Evolutionary conservation across 768 basidiomycete genomes (phyloP).

Genomic region (Botryobasidium botryosum): DNA sequence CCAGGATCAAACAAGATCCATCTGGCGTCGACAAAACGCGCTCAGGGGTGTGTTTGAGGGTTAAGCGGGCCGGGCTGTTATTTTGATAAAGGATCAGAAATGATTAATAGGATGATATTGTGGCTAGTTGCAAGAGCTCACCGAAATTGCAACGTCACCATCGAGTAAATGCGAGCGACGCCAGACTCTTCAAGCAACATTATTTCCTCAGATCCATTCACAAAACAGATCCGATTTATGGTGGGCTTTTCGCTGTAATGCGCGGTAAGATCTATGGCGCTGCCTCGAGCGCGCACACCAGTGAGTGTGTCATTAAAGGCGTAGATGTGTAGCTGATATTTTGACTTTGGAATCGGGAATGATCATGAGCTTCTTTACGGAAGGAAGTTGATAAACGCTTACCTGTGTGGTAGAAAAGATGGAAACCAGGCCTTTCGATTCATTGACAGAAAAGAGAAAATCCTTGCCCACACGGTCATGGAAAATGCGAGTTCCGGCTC

Average conservation of each 20-base stretch:
- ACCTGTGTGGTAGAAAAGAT: not conserved
- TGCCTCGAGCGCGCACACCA: not conserved
- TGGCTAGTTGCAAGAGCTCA: not conserved
- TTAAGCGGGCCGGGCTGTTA: not conserved
- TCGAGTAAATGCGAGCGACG: not conserved
- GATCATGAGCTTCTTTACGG: too few species aligned
- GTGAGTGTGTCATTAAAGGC: not conserved
- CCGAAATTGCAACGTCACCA: not conserved
- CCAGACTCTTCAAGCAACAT: not conserved
- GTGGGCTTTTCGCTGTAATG: not conserved
- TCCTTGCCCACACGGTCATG: not conserved
- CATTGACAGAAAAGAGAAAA: slow-evolving; percentile 1
- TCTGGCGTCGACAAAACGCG: not conserved
- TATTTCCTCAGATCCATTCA: not conserved
- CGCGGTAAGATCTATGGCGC: not conserved
- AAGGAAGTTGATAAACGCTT: too few species aligned
- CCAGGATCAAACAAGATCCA: not conserved
- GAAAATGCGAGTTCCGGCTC: not conserved
- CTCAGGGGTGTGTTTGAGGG: not conserved
- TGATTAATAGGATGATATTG: not conserved
- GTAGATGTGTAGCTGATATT: not conserved
- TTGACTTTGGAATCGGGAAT: not conserved
- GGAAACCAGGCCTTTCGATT: not conserved
- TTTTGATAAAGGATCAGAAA: not conserved
- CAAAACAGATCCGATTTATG: not conserved